phyloP scores from a whole-genome alignment of 768 basidiomycete species.

The Collybiopsis confluens region DNA sequence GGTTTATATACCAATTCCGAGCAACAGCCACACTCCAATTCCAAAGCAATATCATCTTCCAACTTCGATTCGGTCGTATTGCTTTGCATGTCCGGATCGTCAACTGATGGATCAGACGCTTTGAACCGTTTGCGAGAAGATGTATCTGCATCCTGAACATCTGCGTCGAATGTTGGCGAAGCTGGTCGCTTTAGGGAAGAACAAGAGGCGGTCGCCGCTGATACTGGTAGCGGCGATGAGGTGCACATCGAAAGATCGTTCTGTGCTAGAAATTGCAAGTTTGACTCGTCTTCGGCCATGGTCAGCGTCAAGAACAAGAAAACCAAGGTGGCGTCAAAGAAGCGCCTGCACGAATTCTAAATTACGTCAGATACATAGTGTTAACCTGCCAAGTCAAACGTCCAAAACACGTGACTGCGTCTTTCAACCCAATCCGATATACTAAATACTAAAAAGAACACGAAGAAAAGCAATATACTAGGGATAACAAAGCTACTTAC shows the following conservation, averaged over 20 bases:
- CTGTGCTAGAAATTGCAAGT: conserved; percentile 14
- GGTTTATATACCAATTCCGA: conserved; percentile 78
- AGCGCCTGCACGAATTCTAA: too few species aligned
- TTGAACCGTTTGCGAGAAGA: conserved; percentile 58
- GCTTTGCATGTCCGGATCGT: conserved; percentile 14
- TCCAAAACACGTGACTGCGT: too few species aligned
- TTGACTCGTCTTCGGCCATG: conserved; percentile 6
- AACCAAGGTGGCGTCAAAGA: too few species aligned
- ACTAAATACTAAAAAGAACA: too few species aligned
- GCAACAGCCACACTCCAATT: conserved; percentile 85
- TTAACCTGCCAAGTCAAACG: too few species aligned
- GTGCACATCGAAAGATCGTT: conserved; percentile 10
- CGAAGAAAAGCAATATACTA: too few species aligned
- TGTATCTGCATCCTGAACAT: conserved; percentile 29
- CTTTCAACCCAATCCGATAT: too few species aligned
- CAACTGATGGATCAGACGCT: conserved; percentile 17
- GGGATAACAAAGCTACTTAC: neutral
- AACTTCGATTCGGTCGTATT: conserved; percentile 21
- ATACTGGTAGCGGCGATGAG: too few species aligned
- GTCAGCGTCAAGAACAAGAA: neutral
- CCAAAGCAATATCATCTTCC: conserved; percentile 62
- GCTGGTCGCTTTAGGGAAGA: conserved; percentile 54
- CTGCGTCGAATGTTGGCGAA: conserved; percentile 51
- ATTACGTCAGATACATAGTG: too few species aligned
- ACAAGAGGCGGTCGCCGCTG: neutral